Conservation (phyloP, 192 early-diverging fungal species). For the Rhizoclosmatium sp. region DNA sequence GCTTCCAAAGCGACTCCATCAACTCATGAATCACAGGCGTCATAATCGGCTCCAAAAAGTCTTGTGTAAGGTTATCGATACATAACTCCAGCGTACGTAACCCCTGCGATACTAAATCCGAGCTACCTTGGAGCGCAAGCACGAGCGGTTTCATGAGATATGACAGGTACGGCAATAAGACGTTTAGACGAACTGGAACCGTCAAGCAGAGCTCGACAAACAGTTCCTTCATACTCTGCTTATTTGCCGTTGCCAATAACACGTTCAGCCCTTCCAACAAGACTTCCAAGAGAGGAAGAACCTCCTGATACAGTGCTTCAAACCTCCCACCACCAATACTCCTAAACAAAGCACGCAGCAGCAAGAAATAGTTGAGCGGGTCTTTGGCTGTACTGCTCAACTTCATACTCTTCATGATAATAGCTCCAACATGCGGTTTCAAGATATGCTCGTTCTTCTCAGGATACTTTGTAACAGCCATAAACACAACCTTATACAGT, state of each 20-base stretch:
- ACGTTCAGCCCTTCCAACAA: constrained; percentile 91
- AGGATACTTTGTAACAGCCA: constrained; percentile 91
- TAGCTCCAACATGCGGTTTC: constrained; percentile 88
- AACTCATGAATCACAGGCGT: constrained; percentile 91
- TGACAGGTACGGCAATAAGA: constrained; percentile 89
- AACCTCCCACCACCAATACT: constrained; percentile 97
- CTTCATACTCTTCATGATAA: constrained; percentile 90
- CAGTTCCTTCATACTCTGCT: constrained; percentile 89
- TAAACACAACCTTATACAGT: constrained; percentile 92
- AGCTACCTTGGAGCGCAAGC: constrained; percentile 86
- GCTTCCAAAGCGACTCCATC: constrained; percentile 93
- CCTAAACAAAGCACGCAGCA: constrained; percentile 90
- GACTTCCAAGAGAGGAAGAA: constrained; percentile 90
- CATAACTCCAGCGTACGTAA: constrained; percentile 96
- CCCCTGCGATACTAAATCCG: constrained; percentile 95
- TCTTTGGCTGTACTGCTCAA: constrained; percentile 82
- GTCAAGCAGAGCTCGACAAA: constrained; percentile 98
- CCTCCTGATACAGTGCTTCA: constrained; percentile 95
- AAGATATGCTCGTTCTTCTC: constrained; percentile 90
- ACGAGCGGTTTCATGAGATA: constrained; percentile 97
- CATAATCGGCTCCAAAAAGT: constrained; percentile 97
- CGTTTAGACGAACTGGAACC: constrained; percentile 94
- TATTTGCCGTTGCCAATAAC: constrained; percentile 79
- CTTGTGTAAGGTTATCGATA: constrained; percentile 96
- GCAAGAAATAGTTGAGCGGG: constrained; percentile 91